Conservation (phyloP, 169 alveolate species). For the Cryptosporidium canis region DNA sequence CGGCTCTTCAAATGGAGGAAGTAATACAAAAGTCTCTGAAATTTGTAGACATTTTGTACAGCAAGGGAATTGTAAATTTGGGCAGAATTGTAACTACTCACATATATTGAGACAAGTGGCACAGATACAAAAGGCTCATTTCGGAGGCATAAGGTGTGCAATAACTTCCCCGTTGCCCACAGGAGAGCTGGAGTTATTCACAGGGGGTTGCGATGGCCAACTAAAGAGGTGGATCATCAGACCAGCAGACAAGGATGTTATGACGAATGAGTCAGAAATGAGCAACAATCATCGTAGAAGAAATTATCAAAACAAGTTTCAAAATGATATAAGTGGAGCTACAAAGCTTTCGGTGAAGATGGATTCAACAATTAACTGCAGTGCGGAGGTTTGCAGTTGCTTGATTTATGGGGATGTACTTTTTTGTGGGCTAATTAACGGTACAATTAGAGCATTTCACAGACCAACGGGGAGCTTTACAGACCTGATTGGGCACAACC, state of each 20-base stretch:
- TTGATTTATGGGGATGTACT: constrained; percentile 68
- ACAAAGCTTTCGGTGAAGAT: constrained; percentile 50
- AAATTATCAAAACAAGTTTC: constrained; percentile 41
- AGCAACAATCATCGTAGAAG: constrained; percentile 9
- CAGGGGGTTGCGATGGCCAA: constrained; percentile 72
- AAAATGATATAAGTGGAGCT: constrained; percentile 66
- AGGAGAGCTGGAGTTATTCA: constrained; percentile 66
- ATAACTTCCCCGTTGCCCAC: constrained; percentile 64
- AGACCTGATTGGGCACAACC: constrained; percentile 57
- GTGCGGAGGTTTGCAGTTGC: constrained; percentile 72
- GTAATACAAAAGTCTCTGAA: constrained; percentile 53
- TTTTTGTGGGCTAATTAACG: constrained; percentile 66
- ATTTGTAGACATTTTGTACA: constrained; percentile 67
- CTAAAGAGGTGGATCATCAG: constrained; percentile 52
- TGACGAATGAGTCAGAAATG: neutral
- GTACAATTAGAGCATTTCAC: constrained; percentile 66
- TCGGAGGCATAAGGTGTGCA: constrained; percentile 72
- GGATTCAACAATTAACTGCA: constrained; percentile 64
- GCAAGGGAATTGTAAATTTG: constrained; percentile 71
- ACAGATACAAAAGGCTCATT: constrained; percentile 51
- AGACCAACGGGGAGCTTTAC: constrained; percentile 64
- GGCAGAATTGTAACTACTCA: constrained; percentile 43
- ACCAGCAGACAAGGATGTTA: constrained; percentile 48
- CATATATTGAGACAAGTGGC: constrained; percentile 68
- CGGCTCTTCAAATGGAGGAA: constrained; percentile 38